Percentiles rank a stretch among this genome's conserved stretches.
phyloP scores from a whole-genome alignment of 441 rosid genomes.

The Manihot esculenta region DNA sequence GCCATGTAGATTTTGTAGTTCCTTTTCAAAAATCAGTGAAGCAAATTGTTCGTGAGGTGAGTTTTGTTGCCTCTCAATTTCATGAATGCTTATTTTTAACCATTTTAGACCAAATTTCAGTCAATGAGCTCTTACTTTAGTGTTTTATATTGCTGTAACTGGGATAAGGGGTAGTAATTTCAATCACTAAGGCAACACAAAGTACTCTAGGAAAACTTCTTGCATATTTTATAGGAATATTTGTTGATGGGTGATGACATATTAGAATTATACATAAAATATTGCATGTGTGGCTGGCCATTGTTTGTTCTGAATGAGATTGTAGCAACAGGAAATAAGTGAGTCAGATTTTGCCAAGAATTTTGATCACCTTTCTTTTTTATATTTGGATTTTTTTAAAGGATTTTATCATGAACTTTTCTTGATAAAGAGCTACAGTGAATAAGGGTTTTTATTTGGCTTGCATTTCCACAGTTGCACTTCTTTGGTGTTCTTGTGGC shows the following conservation, averaged over 20 bases:
- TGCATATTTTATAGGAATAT: neutral
- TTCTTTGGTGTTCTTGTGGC: neutral
- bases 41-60: conserved; percentile 87
- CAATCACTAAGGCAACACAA: neutral
- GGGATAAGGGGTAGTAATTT: too few species aligned
- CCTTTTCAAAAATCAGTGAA: conserved; percentile 84
- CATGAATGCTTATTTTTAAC: too few species aligned
- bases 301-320: neutral
- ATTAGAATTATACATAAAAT: too few species aligned
- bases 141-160: neutral
- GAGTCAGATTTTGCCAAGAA: neutral
- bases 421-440: neutral
- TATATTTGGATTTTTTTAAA: too few species aligned
- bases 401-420: neutral
- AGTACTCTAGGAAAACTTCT: neutral
- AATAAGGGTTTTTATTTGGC: neutral
- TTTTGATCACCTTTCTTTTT: neutral
- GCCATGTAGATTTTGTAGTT: conserved; percentile 60
- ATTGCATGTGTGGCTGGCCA: neutral
- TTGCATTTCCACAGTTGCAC: neutral
- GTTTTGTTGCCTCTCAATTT: conserved; percentile 6
- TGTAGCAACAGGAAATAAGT: neutral
- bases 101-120: neutral
- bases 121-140: neutral
- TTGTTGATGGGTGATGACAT: too few species aligned